Conservation (phyloP, 257 asterid genomes). For the Echium plantagineum region DNA sequence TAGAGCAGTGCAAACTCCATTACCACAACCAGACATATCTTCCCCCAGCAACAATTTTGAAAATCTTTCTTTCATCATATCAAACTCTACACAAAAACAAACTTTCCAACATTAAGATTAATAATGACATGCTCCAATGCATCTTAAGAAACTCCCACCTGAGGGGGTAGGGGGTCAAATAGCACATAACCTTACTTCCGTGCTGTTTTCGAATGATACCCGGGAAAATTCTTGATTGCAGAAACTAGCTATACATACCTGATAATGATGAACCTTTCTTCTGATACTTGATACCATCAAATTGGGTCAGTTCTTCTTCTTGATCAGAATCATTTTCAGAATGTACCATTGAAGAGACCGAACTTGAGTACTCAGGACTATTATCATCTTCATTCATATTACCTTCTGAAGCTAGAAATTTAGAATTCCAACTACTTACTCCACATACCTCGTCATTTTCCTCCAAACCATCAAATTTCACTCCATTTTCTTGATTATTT, state of each 20-base stretch:
- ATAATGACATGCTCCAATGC: no score
- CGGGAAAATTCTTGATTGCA: no score
- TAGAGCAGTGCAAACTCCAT: conserved; percentile 75
- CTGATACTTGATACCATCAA: conserved; percentile 9
- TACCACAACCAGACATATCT: conserved; percentile 88
- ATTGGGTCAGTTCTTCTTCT: conserved; percentile 27
- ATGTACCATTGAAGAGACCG: conserved; percentile 30
- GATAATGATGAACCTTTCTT: conserved; percentile 46
- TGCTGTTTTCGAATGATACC: no score
- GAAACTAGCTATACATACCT: conserved; percentile 26
- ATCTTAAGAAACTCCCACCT: no score
- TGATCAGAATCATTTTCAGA: conserved; percentile 22
- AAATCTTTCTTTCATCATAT: conserved; percentile 80
- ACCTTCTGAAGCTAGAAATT: conserved; percentile 7
- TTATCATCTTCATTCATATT: conserved; percentile 28
- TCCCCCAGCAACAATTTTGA: conserved; percentile 79
- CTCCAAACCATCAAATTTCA: conserved; percentile 5
- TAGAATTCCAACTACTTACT: conserved; percentile 42
- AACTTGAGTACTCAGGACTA: conserved; percentile 37
- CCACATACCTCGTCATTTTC: conserved; percentile 27
- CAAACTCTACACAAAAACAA: conserved; percentile 34
- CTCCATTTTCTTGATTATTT: conserved; percentile 12
- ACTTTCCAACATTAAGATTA: neutral
- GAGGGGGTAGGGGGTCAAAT: no score
- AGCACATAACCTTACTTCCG: no score